phyloP scores from a whole-genome alignment of 2,329 filamentous ascomycete species.

The Penicillium sp. region DNA sequence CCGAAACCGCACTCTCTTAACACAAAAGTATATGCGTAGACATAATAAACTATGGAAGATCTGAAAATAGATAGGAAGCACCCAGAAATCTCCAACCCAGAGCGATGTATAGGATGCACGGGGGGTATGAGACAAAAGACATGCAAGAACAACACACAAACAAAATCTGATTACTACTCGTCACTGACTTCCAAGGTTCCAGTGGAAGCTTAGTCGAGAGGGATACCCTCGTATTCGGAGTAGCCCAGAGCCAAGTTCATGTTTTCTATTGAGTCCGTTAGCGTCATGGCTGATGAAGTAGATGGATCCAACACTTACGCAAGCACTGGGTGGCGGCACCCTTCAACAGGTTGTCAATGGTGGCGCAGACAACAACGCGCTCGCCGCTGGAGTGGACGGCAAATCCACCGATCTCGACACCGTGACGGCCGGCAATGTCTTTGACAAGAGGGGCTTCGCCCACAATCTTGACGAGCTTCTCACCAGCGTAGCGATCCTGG shows the following conservation, averaged over 20 bases:
- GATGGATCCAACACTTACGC: constrained; percentile 57
- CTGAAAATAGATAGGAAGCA: constrained; percentile 11
- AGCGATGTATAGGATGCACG: constrained; percentile 30
- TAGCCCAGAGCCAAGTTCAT: constrained; percentile 92
- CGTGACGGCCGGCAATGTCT: constrained; percentile 78
- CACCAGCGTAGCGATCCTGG: constrained; percentile 92
- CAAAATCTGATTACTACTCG: constrained; percentile 5
- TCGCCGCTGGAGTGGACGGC: constrained; percentile 87
- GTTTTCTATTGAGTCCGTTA: constrained; percentile 60
- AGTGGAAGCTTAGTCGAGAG: constrained; percentile 48
- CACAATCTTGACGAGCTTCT: constrained; percentile 89
- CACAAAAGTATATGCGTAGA: constrained; percentile 11
- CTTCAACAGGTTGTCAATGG: constrained; percentile 92
- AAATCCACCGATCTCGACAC: constrained; percentile 91
- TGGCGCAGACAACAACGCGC: constrained; percentile 89
- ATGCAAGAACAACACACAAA: constrained; percentile 11
- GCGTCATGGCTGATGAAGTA: background rate
- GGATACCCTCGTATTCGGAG: constrained; percentile 84
- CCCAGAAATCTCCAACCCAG: constrained; percentile 26
- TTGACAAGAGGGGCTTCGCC: constrained; percentile 86
- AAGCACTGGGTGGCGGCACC: constrained; percentile 89
- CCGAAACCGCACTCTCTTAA: constrained; percentile 9
- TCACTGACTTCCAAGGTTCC: background rate
- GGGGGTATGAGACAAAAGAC: constrained; percentile 29
- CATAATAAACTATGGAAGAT: constrained; percentile 23